These are phyloP conservation scores for Boletus edulis DNA, from an alignment of 768 basidiomycete species.

Conservation along the genomic window DNA sequence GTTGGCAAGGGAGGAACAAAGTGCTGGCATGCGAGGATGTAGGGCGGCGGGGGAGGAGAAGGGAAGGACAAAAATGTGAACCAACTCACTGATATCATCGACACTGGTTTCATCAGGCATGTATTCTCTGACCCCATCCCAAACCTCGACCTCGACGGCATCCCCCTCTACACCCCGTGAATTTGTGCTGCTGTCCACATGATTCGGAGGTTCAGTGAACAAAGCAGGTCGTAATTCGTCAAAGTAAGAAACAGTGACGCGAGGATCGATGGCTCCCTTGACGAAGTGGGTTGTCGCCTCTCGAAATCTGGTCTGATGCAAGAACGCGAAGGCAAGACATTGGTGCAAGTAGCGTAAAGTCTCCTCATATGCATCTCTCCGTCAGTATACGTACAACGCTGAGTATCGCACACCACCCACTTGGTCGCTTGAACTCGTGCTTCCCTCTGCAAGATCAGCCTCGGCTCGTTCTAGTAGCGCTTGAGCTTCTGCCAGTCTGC, in stretches of 20 bases:
- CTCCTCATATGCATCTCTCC: constrained; percentile 42
- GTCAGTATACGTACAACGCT: not conserved
- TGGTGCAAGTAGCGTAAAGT: constrained; percentile 80
- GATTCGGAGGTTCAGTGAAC: constrained; percentile 33
- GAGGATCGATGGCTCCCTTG: constrained; percentile 80
- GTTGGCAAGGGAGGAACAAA: constrained; percentile 21
- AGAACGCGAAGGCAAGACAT: constrained; percentile 75
- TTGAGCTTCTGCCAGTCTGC: constrained; percentile 62
- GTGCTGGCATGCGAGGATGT: constrained; percentile 18
- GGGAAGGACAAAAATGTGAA: constrained; percentile 17
- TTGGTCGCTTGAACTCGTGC: constrained; percentile 3
- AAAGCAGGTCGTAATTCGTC: constrained; percentile 70
- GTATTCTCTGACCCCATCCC: constrained; percentile 68
- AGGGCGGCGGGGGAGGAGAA: constrained; percentile 20
- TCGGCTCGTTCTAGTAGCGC: constrained; percentile 58
- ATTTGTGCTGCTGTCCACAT: not conserved
- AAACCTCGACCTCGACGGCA: constrained; percentile 63
- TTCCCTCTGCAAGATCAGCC: constrained; percentile 25
- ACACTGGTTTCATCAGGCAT: constrained; percentile 69
- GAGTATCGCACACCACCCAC: constrained; percentile 4
- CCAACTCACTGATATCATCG: constrained; percentile 81
- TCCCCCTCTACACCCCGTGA: constrained; percentile 7
- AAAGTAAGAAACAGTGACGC: constrained; percentile 77
- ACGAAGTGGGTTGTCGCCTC: constrained; percentile 79
- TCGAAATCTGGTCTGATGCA: constrained; percentile 78